Conservation (phyloP, 495 filamentous ascomycete species). For the Hyaloscypha finlandica region DNA sequence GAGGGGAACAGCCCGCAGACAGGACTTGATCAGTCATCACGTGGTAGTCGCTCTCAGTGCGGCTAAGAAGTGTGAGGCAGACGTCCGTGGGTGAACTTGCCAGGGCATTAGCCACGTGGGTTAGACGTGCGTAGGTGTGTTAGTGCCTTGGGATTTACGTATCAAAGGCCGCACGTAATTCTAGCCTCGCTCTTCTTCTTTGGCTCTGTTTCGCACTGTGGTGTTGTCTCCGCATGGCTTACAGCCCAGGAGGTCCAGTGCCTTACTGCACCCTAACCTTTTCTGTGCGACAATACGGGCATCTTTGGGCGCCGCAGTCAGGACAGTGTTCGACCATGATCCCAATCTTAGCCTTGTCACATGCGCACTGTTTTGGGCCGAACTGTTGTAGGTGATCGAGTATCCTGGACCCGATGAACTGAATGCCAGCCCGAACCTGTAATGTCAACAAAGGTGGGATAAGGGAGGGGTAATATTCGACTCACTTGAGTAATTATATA, state of each 20-base stretch:
- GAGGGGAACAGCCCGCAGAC: too few species aligned
- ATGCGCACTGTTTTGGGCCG: constrained; percentile 10
- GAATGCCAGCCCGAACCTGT: constrained; percentile 12
- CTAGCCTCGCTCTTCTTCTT: too few species aligned
- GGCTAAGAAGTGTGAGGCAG: too few species aligned
- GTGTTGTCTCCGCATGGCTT: constrained; percentile 5
- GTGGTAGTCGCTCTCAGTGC: too few species aligned
- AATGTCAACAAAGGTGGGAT: constrained; percentile 10
- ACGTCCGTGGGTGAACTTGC: too few species aligned
- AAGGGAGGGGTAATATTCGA: constrained; percentile 4
- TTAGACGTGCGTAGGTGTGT: too few species aligned
- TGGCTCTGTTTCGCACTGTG: neutral
- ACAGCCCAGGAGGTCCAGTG: neutral
- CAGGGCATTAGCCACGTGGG: too few species aligned
- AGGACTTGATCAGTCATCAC: too few species aligned
- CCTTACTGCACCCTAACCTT: neutral
- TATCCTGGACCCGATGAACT: constrained; percentile 16
- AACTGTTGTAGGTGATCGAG: constrained; percentile 7
- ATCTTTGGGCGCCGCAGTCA: neutral
- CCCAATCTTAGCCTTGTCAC: neutral
- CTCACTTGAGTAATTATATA: constrained; percentile 19
- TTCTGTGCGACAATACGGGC: neutral
- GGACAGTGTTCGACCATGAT: neutral
- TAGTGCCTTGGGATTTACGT: too few species aligned
- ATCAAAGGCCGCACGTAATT: too few species aligned